Evolutionary conservation across 75 land plant genomes (phyloP), one percentile per base, ranked within the genome.

Genomic region (Isoetes taiwanensis): DNA sequence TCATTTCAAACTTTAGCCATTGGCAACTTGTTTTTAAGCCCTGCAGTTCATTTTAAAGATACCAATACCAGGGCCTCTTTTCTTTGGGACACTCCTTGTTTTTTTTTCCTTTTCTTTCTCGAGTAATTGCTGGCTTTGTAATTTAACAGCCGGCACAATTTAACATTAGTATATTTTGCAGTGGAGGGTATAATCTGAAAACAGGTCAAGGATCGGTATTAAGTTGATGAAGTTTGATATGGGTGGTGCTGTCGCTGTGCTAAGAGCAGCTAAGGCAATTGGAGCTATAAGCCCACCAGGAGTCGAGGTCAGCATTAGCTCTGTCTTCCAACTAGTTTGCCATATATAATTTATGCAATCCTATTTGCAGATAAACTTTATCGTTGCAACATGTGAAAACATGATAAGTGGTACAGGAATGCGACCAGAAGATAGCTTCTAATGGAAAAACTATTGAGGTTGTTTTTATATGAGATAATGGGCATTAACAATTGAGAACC

Each of bases 401-500:
- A 93, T 93, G 98, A 87, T 93, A 16, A 93, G 98, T 76, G 98
- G 98, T 28, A 82, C 85, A 31, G 90, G 98, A 41, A 87, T 87
- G 94, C 73, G 95, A 52, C 95, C 95, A 43, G 98, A 95, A 16
- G 98, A 93, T 40, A 24, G 95, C 98, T 37, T 81, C 98, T 35
- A 93, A 93, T 76, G 95, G 95, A 43, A 93, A 86, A 74, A 93
- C 95, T 34, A 93, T 93, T 54, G 98, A 87, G 98, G 97, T 82
- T 61, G 2, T n/a, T 4, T 5, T 24, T n/a, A n/a, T n/a, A n/a
- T n/a, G n/a, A n/a, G n/a, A n/a, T n/a, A n/a, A n/a, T 9, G 14
- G 39, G 9, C 39, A 37, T 10, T 10, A 37, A 9, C 39, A 10
- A 10, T 37, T 14, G 14, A 37, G 14, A 37, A 14, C 39, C 12